Evolutionary conservation across 108 stramenopile genomes (phyloP).

Genomic region (Pseudonitzschia pungens): DNA sequence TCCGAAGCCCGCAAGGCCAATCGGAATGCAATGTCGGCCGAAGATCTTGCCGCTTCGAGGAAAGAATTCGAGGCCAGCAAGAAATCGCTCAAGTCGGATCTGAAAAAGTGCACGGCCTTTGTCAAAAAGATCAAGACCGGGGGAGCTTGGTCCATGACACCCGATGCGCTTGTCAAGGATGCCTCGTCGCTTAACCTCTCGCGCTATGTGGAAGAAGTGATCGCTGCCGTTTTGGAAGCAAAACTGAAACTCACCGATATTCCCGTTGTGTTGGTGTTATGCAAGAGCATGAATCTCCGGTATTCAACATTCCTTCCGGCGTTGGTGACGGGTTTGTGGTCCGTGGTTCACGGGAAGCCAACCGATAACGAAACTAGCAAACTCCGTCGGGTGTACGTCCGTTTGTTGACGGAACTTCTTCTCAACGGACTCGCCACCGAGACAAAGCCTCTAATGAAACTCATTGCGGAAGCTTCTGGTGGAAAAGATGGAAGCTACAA

Average conservation of each 20-base stretch:
- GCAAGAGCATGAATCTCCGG: slow-evolving; percentile 69
- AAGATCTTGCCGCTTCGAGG: slow-evolving; percentile 29
- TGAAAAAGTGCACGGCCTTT: slow-evolving; percentile 96
- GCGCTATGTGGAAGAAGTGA: slow-evolving; percentile 94
- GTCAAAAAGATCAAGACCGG: slow-evolving; percentile 89
- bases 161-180: slow-evolving; percentile 71
- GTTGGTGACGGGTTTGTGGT: slow-evolving; percentile 51
- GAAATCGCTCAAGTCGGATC: slow-evolving; percentile 89
- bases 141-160: slow-evolving; percentile 53
- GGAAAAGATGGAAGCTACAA: slow-evolving; percentile 62
- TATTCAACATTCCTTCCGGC: slow-evolving; percentile 57
- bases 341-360: slow-evolving; percentile 42
- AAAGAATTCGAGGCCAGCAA: slow-evolving; percentile 67
- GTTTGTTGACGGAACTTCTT: slow-evolving; percentile 72
- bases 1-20: slow-evolving; percentile 19
- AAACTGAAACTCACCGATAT: slow-evolving; percentile 73
- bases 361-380: slow-evolving; percentile 47
- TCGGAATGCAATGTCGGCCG: slow-evolving; percentile 27
- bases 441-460: slow-evolving; percentile 62
- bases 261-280: slow-evolving; percentile 61
- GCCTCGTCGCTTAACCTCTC: slow-evolving; percentile 84
- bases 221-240: slow-evolving; percentile 78
- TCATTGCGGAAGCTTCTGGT: slow-evolving; percentile 69
- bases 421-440: slow-evolving; percentile 64
- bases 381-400: slow-evolving; percentile 58